phyloP scores from a whole-genome alignment of 2,329 filamentous ascomycete species.

The Trichoderma sp. region DNA sequence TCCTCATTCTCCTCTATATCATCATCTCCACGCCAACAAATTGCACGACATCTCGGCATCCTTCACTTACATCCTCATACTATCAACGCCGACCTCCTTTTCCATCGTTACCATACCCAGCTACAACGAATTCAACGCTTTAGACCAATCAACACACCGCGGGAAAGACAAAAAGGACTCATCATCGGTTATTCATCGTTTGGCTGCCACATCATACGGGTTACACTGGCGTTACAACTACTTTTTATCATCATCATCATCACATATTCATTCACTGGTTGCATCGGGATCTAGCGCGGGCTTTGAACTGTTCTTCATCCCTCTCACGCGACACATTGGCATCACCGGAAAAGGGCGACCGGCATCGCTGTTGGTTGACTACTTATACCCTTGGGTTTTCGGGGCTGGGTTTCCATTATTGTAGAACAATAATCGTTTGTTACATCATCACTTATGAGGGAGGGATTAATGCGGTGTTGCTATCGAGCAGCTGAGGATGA shows the following conservation, averaged over 20 bases:
- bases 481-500: constrained; percentile 6
- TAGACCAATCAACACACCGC: constrained; percentile 13
- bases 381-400: constrained; percentile 16
- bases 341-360: not conserved
- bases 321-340: not conserved
- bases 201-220: constrained; percentile 12
- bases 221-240: constrained; percentile 15
- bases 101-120: constrained; percentile 11
- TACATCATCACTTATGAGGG: constrained; percentile 8
- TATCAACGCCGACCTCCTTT: constrained; percentile 2
- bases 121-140: constrained; percentile 11
- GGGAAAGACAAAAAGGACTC: constrained; percentile 22
- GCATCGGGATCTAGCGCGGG: constrained; percentile 20
- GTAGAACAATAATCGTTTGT: constrained; percentile 15
- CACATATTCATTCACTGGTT: constrained; percentile 23
- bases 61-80: not conserved
- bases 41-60: not conserved
- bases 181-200: constrained; percentile 3
- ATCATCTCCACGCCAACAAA: not conserved
- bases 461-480: constrained; percentile 10
- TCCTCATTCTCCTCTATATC: not conserved
- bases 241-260: not conserved
- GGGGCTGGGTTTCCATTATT: not conserved
- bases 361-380: constrained; percentile 1
- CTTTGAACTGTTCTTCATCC: not conserved